These are phyloP conservation scores for Solanum chaucha DNA, from an alignment of 257 asterid species.

Conservation along the genomic window DNA sequence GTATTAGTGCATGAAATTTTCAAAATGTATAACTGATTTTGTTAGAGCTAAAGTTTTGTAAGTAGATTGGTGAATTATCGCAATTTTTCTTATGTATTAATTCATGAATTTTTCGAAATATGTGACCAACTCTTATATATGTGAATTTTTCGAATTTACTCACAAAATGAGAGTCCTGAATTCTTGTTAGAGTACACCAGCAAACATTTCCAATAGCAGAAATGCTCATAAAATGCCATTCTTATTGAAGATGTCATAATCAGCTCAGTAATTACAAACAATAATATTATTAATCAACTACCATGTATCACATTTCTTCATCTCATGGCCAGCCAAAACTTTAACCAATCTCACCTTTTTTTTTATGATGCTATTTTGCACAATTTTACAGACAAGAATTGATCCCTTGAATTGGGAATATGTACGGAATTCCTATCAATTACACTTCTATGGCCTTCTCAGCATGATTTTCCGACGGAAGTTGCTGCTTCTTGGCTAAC, in stretches of 20 bases:
- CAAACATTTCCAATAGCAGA: not conserved
- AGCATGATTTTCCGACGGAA: not conserved
- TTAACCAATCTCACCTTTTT: not conserved
- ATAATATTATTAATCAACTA: not conserved
- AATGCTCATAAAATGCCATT: not conserved
- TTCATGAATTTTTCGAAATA: too few relatives aligned
- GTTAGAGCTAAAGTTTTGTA: too few relatives aligned
- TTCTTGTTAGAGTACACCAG: not conserved
- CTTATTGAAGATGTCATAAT: not conserved
- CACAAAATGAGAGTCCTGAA: not conserved
- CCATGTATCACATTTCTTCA: not conserved
- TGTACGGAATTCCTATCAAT: not conserved
- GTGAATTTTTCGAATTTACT: too few relatives aligned
- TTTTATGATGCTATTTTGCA: not conserved
- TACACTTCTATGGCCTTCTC: conserved; percentile 1
- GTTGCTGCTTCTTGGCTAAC: conserved; percentile 11
- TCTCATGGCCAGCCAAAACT: not conserved
- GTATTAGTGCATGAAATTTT: too few relatives aligned
- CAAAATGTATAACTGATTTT: too few relatives aligned
- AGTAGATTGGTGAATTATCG: too few relatives aligned
- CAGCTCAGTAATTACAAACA: not conserved
- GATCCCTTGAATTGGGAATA: not conserved
- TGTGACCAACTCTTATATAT: too few relatives aligned
- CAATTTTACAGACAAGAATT: conserved; percentile 18
- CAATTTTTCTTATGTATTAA: too few relatives aligned